Base-by-base conservation (phyloP, 2,329 filamentous ascomycete species). In the Fusarium protoensiforme region DNA sequence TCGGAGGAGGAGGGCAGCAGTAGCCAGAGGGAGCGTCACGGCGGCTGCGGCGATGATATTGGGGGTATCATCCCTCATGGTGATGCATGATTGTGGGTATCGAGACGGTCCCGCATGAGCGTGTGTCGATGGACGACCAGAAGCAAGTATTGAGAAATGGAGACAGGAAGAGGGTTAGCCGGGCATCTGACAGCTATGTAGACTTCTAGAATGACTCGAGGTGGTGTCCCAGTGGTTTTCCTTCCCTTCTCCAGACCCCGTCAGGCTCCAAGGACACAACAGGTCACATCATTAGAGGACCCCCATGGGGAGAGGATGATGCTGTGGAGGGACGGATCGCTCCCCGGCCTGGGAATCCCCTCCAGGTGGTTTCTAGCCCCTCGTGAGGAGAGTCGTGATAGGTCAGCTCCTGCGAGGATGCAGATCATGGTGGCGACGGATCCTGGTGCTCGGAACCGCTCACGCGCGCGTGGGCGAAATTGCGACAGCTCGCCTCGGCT, bases 51-150 rank as follows among this genome's bases (percentile, higher is more conserved):
- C 73, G 70, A 77, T 75, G 66, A 75, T 74, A 39, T 72, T 69
- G 59, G 71, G 71, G 71, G 64, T 74, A 43, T 74, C 68, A 74
- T 74, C 51, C 68, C 56, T 72, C 71, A 74, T 74, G 71, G 68
- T 74, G 71, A 74, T 74, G 72, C 71, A 74, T 74, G 33, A 56
- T 71, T 61, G 33, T 53, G 58, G 36, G 57, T 54, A 38, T 36
- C 36, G 31, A 27, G 41, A 54, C 58, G 48, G 10, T 53, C 46
- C 58, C 46, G 59, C 46, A 64, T 59, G 61, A 46, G 41, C 13
- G 60, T 16, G 57, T 67, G 53, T 41, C 43, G 62, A 63, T 64
- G 48, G 14, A 59, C 43, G 57, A 61, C 39, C 48, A 60, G 60
- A 69, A 29, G 20, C 16, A 13, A 36, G 22, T 31, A 6, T 16